A percentile compares a stretch with the other conserved stretches of the same genome.
Evolutionary conservation across 768 basidiomycete genomes (phyloP).

Genomic region (Phlebiopsis flavidoalba): DNA sequence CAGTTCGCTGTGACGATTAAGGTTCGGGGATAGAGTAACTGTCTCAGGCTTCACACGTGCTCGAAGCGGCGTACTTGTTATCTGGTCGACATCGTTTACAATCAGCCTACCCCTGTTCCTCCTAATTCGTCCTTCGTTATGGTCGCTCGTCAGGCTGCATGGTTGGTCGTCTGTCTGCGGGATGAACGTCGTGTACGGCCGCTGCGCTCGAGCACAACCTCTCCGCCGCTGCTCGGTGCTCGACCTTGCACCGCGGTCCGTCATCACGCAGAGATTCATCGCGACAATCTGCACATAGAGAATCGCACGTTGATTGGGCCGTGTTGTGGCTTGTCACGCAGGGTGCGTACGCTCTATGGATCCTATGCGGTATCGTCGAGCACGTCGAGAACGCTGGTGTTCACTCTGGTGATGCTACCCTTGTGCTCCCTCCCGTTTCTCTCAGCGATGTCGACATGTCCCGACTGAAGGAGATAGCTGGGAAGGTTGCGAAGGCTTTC

Average conservation of each 20-base stretch:
- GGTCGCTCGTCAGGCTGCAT: too few species aligned
- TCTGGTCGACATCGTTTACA: too few species aligned
- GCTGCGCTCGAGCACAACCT: constrained; percentile 86
- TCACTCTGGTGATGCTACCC: constrained; percentile 96
- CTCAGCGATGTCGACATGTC: constrained; percentile 69
- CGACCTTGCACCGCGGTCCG: constrained; percentile 95
- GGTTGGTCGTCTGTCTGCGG: constrained; percentile 98
- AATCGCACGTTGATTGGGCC: constrained; percentile 96
- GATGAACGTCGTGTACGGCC: constrained; percentile 98
- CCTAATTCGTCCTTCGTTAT: constrained; percentile 86
- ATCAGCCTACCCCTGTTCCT: too few species aligned
- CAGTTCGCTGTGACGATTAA: constrained; percentile 81
- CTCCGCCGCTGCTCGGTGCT: constrained; percentile 96
- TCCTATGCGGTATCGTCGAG: constrained; percentile 92
- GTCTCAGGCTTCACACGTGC: background rate
- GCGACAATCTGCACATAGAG: constrained; percentile 96
- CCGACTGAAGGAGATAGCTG: constrained; percentile 88
- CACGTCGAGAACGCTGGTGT: constrained; percentile 99
- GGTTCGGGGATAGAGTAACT: constrained; percentile 62
- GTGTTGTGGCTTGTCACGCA: too few species aligned
- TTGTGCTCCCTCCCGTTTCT: constrained; percentile 93
- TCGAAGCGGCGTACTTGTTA: too few species aligned
- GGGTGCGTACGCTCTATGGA: constrained; percentile 86
- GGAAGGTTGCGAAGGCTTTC: constrained; percentile 93
- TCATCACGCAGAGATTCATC: constrained; percentile 99